phyloP scores from a whole-genome alignment of 1,284 basidiomycete genomes.

The Paramarasmius palmivorus region DNA sequence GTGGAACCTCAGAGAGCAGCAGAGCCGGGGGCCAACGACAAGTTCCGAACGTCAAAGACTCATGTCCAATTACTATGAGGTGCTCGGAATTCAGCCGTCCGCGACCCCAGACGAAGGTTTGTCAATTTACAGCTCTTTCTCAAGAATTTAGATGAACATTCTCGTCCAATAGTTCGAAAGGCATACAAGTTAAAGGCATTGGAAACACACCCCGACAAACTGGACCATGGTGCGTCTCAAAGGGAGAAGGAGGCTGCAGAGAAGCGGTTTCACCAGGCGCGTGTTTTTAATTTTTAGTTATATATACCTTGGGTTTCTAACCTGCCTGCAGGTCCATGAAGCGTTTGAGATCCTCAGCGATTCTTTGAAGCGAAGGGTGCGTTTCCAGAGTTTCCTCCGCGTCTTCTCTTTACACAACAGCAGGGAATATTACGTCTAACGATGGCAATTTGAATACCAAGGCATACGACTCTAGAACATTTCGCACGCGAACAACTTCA shows the following conservation, averaged over 20 bases:
- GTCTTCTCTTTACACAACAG: background rate
- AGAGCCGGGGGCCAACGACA: no score
- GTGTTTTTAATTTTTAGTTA: slow-evolving; percentile 1
- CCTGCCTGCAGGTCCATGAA: slow-evolving; percentile 44
- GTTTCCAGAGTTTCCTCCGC: slow-evolving; percentile 17
- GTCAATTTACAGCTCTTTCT: slow-evolving; percentile 15
- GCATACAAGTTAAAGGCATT: slow-evolving; percentile 63
- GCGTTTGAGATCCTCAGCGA: slow-evolving; percentile 61
- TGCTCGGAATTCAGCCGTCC: slow-evolving; percentile 16
- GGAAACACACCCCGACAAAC: slow-evolving; percentile 68
- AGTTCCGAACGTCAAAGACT: no score
- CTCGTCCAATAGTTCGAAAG: slow-evolving; percentile 50
- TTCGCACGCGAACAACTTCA: slow-evolving; percentile 3
- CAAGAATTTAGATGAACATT: background rate
- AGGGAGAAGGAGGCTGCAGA: slow-evolving; percentile 50
- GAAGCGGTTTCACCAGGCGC: slow-evolving; percentile 49
- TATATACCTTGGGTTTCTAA: slow-evolving; percentile 6
- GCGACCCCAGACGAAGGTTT: slow-evolving; percentile 15
- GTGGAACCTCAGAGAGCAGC: no score
- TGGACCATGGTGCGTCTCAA: slow-evolving; percentile 46
- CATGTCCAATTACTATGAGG: background rate
- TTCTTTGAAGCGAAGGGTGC: slow-evolving; percentile 55
- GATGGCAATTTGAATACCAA: slow-evolving; percentile 24
- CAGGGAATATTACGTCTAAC: background rate
- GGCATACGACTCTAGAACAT: slow-evolving; percentile 53